Conservation (phyloP, 2,329 filamentous ascomycete genomes). For the Beauveria scarabaeidicola region DNA sequence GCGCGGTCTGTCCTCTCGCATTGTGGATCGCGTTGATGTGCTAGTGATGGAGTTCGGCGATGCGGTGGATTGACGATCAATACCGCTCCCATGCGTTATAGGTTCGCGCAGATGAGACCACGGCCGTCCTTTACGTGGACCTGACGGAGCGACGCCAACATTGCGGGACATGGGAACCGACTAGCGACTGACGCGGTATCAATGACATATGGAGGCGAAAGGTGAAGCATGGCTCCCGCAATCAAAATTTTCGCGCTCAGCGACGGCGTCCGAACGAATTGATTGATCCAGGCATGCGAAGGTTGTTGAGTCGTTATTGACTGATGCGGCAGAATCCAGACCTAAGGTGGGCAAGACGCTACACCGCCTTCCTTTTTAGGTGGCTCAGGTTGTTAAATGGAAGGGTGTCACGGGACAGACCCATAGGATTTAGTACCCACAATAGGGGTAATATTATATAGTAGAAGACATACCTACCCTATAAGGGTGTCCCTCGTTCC, state of each 20-base stretch:
- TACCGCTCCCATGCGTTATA: constrained; percentile 32
- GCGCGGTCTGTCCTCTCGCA: constrained; percentile 25
- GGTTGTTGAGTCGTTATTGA: constrained; percentile 14
- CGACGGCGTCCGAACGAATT: background rate
- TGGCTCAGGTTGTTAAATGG: background rate
- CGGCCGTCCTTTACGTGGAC: constrained; percentile 37
- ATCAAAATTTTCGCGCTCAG: background rate
- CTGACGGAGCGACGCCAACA: constrained; percentile 30
- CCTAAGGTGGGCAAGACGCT: constrained; percentile 2
- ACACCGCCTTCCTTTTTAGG: constrained; percentile 21
- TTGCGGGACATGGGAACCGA: constrained; percentile 31
- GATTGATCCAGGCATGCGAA: background rate
- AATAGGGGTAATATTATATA: no score
- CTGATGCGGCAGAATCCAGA: constrained; percentile 20
- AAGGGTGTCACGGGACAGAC: no score
- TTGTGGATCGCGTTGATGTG: constrained; percentile 41
- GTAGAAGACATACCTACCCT: no score
- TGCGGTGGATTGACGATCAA: constrained; percentile 28
- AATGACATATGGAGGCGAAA: constrained; percentile 9
- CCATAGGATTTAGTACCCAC: no score
- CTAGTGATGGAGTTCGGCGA: constrained; percentile 39
- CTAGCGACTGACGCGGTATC: constrained; percentile 14
- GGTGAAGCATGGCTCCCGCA: constrained; percentile 9
- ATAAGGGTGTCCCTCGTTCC: no score
- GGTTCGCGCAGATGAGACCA: constrained; percentile 48